Percentiles rank a stretch among this genome's conserved stretches.
phyloP scores from a whole-genome alignment of 2,329 filamentous ascomycete genomes.

The Aspergillus fischeri region DNA sequence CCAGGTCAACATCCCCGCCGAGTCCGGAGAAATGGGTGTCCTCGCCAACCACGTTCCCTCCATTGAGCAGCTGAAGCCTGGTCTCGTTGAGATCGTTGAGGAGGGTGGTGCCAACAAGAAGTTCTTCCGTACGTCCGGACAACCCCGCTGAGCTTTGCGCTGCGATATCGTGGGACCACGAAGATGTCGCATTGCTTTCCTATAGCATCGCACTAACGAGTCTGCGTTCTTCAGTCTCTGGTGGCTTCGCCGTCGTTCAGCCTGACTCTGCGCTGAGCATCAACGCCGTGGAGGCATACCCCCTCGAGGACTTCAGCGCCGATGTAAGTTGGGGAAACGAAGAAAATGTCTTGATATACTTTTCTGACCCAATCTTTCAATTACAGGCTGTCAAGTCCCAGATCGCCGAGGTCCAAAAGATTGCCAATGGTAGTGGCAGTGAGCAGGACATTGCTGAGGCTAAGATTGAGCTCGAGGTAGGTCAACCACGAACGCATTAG shows the following conservation, averaged over 20 bases:
- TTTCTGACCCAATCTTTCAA: slow-evolving; percentile 2
- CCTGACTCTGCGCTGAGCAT: slow-evolving; percentile 93
- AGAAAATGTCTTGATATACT: neutral
- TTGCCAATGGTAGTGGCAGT: slow-evolving; percentile 82
- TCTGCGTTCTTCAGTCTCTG: slow-evolving; percentile 63
- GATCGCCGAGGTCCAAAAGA: slow-evolving; percentile 93
- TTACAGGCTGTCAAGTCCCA: slow-evolving; percentile 72
- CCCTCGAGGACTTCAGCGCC: slow-evolving; percentile 91
- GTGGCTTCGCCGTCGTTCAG: slow-evolving; percentile 95
- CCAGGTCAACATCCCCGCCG: slow-evolving; percentile 98
- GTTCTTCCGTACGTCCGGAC: slow-evolving; percentile 79
- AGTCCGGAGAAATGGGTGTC: slow-evolving; percentile 98
- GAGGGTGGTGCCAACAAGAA: slow-evolving; percentile 86
- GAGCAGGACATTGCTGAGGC: slow-evolving; percentile 98
- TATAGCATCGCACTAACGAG: slow-evolving; percentile 16
- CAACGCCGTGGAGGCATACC: slow-evolving; percentile 94
- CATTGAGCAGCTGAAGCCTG: slow-evolving; percentile 98
- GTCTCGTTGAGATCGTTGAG: slow-evolving; percentile 91
- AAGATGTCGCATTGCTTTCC: neutral
- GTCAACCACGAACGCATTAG: slow-evolving; percentile 18
- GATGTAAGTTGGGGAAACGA: slow-evolving; percentile 52
- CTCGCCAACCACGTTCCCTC: slow-evolving; percentile 98
- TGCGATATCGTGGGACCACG: neutral
- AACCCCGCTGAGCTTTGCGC: slow-evolving; percentile 6
- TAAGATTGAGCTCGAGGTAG: slow-evolving; percentile 97